Evolutionary conservation across 768 basidiomycete genomes (phyloP).

Genomic region (Leccinum sublutescens): DNA sequence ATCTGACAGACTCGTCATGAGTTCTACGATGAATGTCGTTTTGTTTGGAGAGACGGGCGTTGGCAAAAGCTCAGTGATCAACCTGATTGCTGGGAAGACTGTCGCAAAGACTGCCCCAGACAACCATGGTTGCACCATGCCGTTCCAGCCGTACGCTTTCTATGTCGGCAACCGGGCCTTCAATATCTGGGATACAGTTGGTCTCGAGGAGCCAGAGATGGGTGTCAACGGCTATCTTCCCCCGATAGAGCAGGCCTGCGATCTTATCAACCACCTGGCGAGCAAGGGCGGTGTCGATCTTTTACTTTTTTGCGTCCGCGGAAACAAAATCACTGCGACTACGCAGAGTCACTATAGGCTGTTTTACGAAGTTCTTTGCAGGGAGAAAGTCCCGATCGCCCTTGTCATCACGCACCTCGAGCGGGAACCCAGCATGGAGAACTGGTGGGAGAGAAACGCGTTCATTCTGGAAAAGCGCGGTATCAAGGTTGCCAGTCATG

Average conservation of each 20-base stretch:
- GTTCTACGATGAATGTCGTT: background rate
- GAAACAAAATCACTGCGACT: constrained; percentile 37
- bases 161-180: background rate
- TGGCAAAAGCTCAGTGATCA: background rate
- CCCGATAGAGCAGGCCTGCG: constrained; percentile 30
- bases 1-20: background rate
- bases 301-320: constrained; percentile 42
- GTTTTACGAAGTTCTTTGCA: constrained; percentile 42
- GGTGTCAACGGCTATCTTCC: constrained; percentile 26
- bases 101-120: background rate
- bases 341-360: constrained; percentile 40
- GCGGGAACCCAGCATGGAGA: constrained; percentile 33
- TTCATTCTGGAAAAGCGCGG: constrained; percentile 21
- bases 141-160: background rate
- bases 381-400: constrained; percentile 28
- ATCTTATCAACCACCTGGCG: constrained; percentile 34
- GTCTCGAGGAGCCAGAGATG: constrained; percentile 32
- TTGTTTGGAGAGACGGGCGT: background rate
- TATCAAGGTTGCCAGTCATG: constrained; percentile 29
- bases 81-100: background rate
- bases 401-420: constrained; percentile 43
- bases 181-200: constrained; percentile 21
- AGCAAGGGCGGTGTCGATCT: constrained; percentile 38
- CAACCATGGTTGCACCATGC: background rate
- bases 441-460: constrained; percentile 34